Evolutionary conservation across 805 yeast species (phyloP).

Genomic region (Candida khao-thaluensis): DNA sequence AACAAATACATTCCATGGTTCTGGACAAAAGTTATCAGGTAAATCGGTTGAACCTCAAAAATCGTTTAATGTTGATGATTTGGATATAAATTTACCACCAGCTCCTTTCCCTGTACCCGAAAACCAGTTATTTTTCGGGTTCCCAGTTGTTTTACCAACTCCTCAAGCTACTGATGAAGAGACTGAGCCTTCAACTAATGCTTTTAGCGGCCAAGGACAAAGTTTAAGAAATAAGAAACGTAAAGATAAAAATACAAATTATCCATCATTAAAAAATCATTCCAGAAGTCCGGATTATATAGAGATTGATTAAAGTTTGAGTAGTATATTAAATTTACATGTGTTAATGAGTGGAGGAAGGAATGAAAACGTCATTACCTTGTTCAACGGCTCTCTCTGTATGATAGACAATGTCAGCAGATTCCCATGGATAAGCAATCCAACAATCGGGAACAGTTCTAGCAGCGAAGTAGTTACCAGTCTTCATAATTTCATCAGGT

Average conservation of each 20-base stretch:
- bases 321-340: conserved; percentile 31
- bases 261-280: conserved; percentile 59
- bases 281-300: conserved; percentile 75
- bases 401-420: conserved; percentile 70
- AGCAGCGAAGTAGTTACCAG: conserved; percentile 68
- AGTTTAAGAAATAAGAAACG: conserved; percentile 71
- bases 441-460: conserved; percentile 74
- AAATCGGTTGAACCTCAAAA: conserved; percentile 33
- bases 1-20: conserved; percentile 47
- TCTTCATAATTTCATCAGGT: conserved; percentile 60
- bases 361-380: conserved; percentile 61
- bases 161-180: conserved; percentile 28
- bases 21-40: conserved; percentile 74
- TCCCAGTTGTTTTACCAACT: conserved; percentile 60
- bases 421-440: conserved; percentile 90
- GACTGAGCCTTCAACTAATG: conserved; percentile 31
- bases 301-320: conserved; percentile 57
- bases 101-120: conserved; percentile 72
- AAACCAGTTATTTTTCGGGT: conserved; percentile 92
- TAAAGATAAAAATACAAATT: conserved; percentile 50
- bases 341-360: conserved; percentile 21
- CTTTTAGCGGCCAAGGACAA: conserved; percentile 70
- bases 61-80: conserved; percentile 37
- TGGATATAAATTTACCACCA: conserved; percentile 61
- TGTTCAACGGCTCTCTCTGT: conserved; percentile 70